Evolutionary conservation across 2,329 filamentous ascomycete species (phyloP), one percentile per base, ranked within the genome.

Genomic region (Diaporthe vaccinii): DNA sequence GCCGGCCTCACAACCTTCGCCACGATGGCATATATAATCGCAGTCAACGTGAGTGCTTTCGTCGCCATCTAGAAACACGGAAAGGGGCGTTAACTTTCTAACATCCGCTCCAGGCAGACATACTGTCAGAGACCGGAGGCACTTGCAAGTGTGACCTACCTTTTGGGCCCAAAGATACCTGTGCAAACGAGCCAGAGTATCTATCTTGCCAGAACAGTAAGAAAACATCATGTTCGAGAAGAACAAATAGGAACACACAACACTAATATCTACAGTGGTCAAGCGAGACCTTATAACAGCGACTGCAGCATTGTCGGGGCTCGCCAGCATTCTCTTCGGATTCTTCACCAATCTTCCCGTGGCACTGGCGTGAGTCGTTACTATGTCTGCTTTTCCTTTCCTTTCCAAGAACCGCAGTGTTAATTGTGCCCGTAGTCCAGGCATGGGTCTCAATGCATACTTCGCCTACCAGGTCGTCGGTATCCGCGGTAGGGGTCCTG

Each of bases 1-100:
- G 95, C 94, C 41, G 95, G 94, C 1, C 82, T 96, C 72, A 95
- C 95, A 2, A 97, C 94, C 3, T 94, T 94, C 81, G 92, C 93
- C 73, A 93, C 93, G 4, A 95, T 95, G 94, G 93, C 94, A 20
- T 96, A 96, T 84, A 96, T 97, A 79, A 95, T 97, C 81, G 93
- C 93, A 12, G 92, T 93, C 77, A 92, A 93, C 79, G 90, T 91
- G 78, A 79, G 87, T 79, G 6, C 12, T 20, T 49, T n/a, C 2
- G 14, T 17, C n/a, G 25, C 12, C 34, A 17, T 25, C 0, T 4
- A 12, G 8, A 20, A 28, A 25, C 3, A 8, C 14, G 0, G 1
- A 28, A 17, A 22, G n/a, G 6, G 9, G 22, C 15, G 3, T 41
- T 4, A 3, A 2, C 1, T 2, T 25, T 28, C 41, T 69, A 55